Evolutionary conservation across 1,284 basidiomycete species (phyloP), one percentile per base, ranked within the genome.

Genomic region (Phellopilus nigrolimitatus): DNA sequence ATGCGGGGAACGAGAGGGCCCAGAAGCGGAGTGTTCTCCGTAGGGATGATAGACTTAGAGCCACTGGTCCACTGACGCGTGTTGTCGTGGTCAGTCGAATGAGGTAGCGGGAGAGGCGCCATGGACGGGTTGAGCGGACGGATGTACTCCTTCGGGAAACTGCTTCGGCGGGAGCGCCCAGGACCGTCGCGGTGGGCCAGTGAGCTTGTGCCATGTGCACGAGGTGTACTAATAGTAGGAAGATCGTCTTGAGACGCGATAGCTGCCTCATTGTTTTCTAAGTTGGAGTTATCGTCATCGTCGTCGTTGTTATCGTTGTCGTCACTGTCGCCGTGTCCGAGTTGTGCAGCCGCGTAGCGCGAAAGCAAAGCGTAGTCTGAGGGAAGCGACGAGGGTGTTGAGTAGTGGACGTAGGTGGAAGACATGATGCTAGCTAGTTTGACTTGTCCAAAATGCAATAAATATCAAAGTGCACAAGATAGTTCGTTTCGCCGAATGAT

Each of bases 351-450:
- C 31, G 75, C 72, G 54, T 74, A 77, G 17, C 72, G 72, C 10
- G 80, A 77, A 10, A 84, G 65, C 33, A 80, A 64, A 4, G 78
- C 80, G 60, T 83, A 82, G 66, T 83, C 81, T 0, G 79, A 77
- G 17, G 82, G 80, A 12, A 83, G 63, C 1, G 80, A 83, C 1
- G 77, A 74, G 13, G 80, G 73, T 3, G 65, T 67, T 2, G 69
- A 60, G 1, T 70, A 68, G 60, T 78, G 74, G 22, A 77, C 73
- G 58, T 82, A 79, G 8, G 74, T 70, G 22, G 64, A 68, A 3
- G 71, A 71, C 71, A 73, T 72, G 55, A 3, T 37, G n/a, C 34
- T 37, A n/a, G 10, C 3, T 10, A 13, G 34, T 17, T n/a, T 2
- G 34, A n/a, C n/a, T 37, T 17, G 34, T 7, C n/a, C n/a, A n/a